Conservation (phyloP, 2,329 filamentous ascomycete species). For the Ceratocystis cacaofunesta region DNA sequence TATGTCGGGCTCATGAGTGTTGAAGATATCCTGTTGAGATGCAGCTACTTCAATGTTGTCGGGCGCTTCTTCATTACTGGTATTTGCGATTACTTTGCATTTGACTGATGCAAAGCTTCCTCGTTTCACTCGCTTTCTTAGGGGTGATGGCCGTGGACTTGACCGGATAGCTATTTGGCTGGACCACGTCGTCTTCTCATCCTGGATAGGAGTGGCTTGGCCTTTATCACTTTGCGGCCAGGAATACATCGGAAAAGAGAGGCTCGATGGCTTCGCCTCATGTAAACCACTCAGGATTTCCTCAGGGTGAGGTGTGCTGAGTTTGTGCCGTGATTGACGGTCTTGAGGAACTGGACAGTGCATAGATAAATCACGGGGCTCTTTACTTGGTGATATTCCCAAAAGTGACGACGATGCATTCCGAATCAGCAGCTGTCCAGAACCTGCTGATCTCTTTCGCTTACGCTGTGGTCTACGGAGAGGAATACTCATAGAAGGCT, state of each 20-base stretch:
- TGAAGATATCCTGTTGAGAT: neutral
- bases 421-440: neutral
- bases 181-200: constrained; percentile 3
- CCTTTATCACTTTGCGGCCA: neutral
- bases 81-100: neutral
- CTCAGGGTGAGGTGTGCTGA: neutral
- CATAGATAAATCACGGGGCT: neutral
- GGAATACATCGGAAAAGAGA: constrained; percentile 5
- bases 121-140: constrained; percentile 1
- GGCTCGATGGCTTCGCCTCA: neutral
- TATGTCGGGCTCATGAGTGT: neutral
- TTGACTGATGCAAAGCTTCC: neutral
- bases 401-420: neutral
- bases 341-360: neutral
- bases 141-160: neutral
- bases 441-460: constrained; percentile 6
- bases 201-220: neutral
- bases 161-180: constrained; percentile 14
- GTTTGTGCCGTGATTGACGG: neutral
- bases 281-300: neutral
- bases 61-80: neutral
- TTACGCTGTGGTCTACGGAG: constrained; percentile 3
- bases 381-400: neutral
- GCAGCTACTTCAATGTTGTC: neutral
- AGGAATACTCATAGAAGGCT: constrained; percentile 9